Evolutionary conservation across 1,284 basidiomycete genomes (phyloP), one percentile per base, ranked within the genome.

Genomic region (Melampsora larici-populina): DNA sequence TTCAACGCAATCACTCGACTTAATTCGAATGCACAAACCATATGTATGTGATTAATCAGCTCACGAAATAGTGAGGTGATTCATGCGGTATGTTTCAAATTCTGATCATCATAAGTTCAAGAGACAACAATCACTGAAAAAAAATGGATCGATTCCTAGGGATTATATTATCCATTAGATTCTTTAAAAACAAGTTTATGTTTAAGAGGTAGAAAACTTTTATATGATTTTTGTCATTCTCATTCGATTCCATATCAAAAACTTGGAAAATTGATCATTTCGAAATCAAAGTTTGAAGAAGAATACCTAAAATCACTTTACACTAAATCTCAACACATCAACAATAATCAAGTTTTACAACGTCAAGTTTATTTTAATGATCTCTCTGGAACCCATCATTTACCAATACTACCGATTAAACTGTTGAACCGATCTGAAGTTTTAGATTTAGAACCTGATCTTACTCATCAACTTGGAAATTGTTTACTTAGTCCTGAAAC

Each of bases 21-120:
- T 17, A 55, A 55, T 55, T 26, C 18, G 18, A 1, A 55, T 21
- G 21, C 1, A 55, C 7, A 26, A 5, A 7, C n/a, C 48, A n/a
- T 13, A 51, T 2, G 48, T 13, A 51, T 4, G 9, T 29, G 55
- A 36, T 13, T 26, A 31, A 36, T 29, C 78, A 94, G 92, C 83
- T 94, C 94, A 51, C 89, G 96, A 26, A 97, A 97, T 83, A 96
- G 93, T 0, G 96, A 98, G 82, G 96, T 99, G 18, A 91, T 97
- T 62, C 95, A 97, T 85, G 92, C 93, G 79, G 92, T 72, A 17
- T 48, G 55, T 62, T n/a, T 26, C 36, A 40, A 9, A n/a, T 46
- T 15, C 21, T 21, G 9, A 7, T 6, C 63, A 60, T 9, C n/a
- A 60, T 6, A 26, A 11, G 11, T 68, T 3, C 31, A 29, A 31